A percentile compares a stretch with the other conserved stretches of the same genome.
Conservation (phyloP, 441 rosid species). For the Croton laevigatus region DNA sequence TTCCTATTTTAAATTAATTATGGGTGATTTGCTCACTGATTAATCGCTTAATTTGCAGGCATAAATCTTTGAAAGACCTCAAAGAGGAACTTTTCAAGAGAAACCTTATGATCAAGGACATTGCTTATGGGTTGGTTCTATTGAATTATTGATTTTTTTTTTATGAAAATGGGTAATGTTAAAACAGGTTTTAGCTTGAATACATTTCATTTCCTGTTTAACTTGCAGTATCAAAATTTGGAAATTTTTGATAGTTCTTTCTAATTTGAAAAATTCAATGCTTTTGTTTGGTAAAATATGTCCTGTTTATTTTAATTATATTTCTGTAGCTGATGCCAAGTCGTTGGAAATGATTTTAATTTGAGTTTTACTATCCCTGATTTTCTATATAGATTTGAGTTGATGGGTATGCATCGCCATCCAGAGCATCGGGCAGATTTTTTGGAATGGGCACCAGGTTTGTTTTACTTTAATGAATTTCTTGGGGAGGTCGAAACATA, state of each 20-base stretch:
- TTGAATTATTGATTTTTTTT: slow-evolving; percentile 7
- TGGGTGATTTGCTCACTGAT: slow-evolving; percentile 14
- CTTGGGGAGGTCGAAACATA: background rate
- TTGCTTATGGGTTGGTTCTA: slow-evolving; percentile 77
- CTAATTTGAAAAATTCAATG: background rate
- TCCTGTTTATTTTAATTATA: background rate
- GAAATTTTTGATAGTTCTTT: background rate
- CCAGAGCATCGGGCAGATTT: slow-evolving; percentile 88
- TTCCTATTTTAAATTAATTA: background rate
- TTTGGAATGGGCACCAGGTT: slow-evolving; percentile 99
- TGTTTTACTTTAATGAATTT: slow-evolving; percentile 15
- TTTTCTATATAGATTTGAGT: slow-evolving; percentile 54
- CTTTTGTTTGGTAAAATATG: background rate
- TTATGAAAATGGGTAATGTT: background rate
- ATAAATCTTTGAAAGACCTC: slow-evolving; percentile 81
- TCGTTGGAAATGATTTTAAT: slow-evolving; percentile 16
- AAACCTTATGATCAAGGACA: slow-evolving; percentile 60
- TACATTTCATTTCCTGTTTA: background rate
- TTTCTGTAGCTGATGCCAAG: slow-evolving; percentile 1
- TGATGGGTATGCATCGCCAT: slow-evolving; percentile 83
- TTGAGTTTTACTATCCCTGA: slow-evolving; percentile 14
- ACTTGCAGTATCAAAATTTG: background rate
- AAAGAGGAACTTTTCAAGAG: slow-evolving; percentile 76
- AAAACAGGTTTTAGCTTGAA: background rate
- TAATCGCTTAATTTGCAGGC: slow-evolving; percentile 41